These are phyloP conservation scores for Fusarium protoensiforme DNA, from an alignment of 2,329 filamentous ascomycete species.

Conservation along the genomic window DNA sequence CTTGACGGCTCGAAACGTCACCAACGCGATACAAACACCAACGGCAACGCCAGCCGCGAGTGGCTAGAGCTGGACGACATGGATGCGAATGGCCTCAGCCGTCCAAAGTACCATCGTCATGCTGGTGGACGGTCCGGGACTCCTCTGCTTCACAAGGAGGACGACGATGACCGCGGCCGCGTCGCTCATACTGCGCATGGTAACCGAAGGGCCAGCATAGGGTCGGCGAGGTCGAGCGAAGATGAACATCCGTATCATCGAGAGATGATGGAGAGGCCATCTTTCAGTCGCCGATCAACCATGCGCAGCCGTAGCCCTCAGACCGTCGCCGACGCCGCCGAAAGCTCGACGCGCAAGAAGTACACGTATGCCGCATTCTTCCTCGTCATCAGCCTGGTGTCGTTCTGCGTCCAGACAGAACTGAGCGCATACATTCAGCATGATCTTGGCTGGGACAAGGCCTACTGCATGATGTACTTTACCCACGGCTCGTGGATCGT, in stretches of 20 bases:
- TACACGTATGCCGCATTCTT: constrained; percentile 91
- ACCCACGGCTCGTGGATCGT: constrained; percentile 95
- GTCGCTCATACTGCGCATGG: constrained; percentile 28
- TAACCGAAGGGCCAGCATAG: constrained; percentile 26
- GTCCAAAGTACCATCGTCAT: constrained; percentile 59
- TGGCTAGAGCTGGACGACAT: constrained; percentile 48
- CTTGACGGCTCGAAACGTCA: constrained; percentile 42
- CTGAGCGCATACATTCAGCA: constrained; percentile 95
- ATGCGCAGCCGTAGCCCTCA: constrained; percentile 84
- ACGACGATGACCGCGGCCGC: constrained; percentile 45
- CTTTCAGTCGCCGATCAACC: constrained; percentile 64
- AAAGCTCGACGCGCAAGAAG: constrained; percentile 72
- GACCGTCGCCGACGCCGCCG: constrained; percentile 48
- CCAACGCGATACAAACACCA: constrained; percentile 46
- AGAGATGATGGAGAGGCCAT: constrained; percentile 40
- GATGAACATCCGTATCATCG: constrained; percentile 41
- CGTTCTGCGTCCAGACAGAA: constrained; percentile 95
- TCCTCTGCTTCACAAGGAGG: constrained; percentile 54
- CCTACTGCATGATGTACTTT: constrained; percentile 99
- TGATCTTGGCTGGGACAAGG: constrained; percentile 93
- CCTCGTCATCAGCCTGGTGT: constrained; percentile 82
- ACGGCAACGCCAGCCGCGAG: constrained; percentile 47
- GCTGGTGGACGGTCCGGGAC: constrained; percentile 57
- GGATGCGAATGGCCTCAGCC: constrained; percentile 54
- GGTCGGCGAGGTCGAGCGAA: constrained; percentile 34